A percentile compares a stretch with the other conserved stretches of the same genome.
phyloP scores from a whole-genome alignment of 2,329 filamentous ascomycete genomes.

The Teratosphaeria gauchensis region DNA sequence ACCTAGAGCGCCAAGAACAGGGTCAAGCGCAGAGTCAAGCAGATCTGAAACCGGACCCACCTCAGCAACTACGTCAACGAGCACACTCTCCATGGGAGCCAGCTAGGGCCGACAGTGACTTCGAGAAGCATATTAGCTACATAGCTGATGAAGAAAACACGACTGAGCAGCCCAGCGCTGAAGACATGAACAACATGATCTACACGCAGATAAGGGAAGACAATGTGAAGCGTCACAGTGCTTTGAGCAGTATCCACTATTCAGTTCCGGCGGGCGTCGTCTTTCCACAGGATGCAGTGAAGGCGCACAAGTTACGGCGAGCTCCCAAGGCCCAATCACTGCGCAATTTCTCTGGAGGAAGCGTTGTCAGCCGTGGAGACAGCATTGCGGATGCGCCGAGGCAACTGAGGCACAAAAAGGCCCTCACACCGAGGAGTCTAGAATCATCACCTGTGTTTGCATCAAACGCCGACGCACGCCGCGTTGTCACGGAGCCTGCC shows the following conservation, averaged over 20 bases:
- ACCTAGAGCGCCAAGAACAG: background rate
- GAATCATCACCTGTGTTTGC: background rate
- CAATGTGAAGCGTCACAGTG: slow-evolving; percentile 21
- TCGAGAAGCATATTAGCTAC: slow-evolving; percentile 8
- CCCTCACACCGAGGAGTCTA: background rate
- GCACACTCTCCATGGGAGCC: slow-evolving; percentile 1
- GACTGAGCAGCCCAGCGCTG: slow-evolving; percentile 3
- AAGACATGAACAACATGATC: slow-evolving; percentile 11
- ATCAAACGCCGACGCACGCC: background rate
- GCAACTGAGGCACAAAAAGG: slow-evolving; percentile 5
- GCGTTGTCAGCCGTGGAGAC: slow-evolving; percentile 7
- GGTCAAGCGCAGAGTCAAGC: background rate
- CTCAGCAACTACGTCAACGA: background rate
- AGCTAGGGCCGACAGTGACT: slow-evolving; percentile 1
- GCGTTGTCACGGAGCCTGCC: background rate
- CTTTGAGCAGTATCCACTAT: slow-evolving; percentile 13
- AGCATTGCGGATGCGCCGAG: slow-evolving; percentile 9
- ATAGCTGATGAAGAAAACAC: slow-evolving; percentile 1
- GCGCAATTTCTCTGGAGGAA: slow-evolving; percentile 11
- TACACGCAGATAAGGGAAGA: slow-evolving; percentile 16
- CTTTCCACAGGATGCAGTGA: slow-evolving; percentile 7
- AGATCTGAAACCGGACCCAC: background rate
- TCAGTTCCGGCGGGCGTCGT: slow-evolving; percentile 8
- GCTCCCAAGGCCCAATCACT: slow-evolving; percentile 15
- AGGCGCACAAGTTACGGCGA: slow-evolving; percentile 14